Evolutionary conservation across 2,329 filamentous ascomycete genomes (phyloP), one percentile per base, ranked within the genome.

Genomic region (Dactylellina parvicollis): DNA sequence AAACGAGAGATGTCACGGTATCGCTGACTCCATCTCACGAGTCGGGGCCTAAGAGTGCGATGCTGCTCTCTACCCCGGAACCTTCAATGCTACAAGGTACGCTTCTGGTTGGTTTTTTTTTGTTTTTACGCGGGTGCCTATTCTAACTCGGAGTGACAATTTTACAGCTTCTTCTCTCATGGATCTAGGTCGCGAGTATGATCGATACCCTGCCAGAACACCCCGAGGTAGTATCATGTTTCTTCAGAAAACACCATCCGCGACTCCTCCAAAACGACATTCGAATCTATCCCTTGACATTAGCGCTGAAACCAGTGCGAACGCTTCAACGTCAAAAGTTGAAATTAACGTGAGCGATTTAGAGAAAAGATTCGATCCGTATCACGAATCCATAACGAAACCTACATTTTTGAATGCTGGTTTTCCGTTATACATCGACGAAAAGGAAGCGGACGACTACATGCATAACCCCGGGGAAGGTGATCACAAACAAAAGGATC

Each of bases 381-480:
- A 69, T 20, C 30, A 30, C 28, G 70, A 74, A 54, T 69, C 70
- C 9, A 24, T 69, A 22, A 67, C 70, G 22, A 74, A 74, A 32
- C 56, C 62, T n/a, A 73, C 82, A 20, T 83, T 83, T 62, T 79
- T 80, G 34, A 81, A 80, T 22, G 80, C 81, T 49, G 79, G 78
- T 0, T 80, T 80, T 42, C 79, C 84, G 3, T 76, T 86, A 18
- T 84, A 84, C 74, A 79, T 80, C 12, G 82, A 86, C 70, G 81
- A 85, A 70, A 80, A 82, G 50, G 85, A 86, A 76, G 81, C 81
- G 24, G 85, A 86, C 73, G 85, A 86, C 73, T 82, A 83, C 24
- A 81, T 85, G 78, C 85, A 86, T 69, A 83, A 84, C 80, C 85
- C 85, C 8, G 44, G 46, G 18, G 79, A 80, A 49, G 82, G 82